Percentiles rank a stretch among this genome's conserved stretches.
Conservation (phyloP, 1,284 basidiomycete species). For the Inonotus obliquus region DNA sequence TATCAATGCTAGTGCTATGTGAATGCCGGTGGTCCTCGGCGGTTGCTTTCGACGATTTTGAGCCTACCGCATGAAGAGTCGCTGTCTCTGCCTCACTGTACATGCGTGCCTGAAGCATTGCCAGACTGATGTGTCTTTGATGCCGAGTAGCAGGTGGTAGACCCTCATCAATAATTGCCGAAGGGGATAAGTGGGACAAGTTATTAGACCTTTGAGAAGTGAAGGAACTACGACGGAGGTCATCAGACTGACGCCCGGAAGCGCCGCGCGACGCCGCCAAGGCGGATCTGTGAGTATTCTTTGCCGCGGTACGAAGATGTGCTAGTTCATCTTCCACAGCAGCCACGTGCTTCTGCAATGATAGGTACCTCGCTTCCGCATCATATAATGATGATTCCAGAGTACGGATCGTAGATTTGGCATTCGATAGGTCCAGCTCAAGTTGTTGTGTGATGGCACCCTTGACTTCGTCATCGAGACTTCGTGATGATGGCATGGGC, state of each 20-base stretch:
- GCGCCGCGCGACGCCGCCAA: constrained; percentile 37
- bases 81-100: constrained; percentile 62
- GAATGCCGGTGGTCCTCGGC: background rate
- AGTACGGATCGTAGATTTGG: constrained; percentile 70
- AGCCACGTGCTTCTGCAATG: constrained; percentile 64
- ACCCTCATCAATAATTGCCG: constrained; percentile 56
- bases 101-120: constrained; percentile 87
- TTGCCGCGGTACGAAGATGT: constrained; percentile 38
- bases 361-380: constrained; percentile 63
- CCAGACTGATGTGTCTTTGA: constrained; percentile 80
- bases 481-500: constrained; percentile 35
- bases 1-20: constrained; percentile 6
- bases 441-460: constrained; percentile 66
- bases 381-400: constrained; percentile 72
- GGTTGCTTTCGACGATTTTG: constrained; percentile 4
- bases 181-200: constrained; percentile 38
- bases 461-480: constrained; percentile 67
- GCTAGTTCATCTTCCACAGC: constrained; percentile 59
- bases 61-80: constrained; percentile 21
- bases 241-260: constrained; percentile 38
- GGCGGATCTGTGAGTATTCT: constrained; percentile 22
- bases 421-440: constrained; percentile 70
- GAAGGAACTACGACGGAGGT: constrained; percentile 46
- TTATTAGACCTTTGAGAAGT: constrained; percentile 37
- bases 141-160: constrained; percentile 75